A percentile compares a stretch with the other conserved stretches of the same genome.
These are phyloP conservation scores for Centella asiatica DNA, from an alignment of 129 eudicot species.

Conservation along the genomic window DNA sequence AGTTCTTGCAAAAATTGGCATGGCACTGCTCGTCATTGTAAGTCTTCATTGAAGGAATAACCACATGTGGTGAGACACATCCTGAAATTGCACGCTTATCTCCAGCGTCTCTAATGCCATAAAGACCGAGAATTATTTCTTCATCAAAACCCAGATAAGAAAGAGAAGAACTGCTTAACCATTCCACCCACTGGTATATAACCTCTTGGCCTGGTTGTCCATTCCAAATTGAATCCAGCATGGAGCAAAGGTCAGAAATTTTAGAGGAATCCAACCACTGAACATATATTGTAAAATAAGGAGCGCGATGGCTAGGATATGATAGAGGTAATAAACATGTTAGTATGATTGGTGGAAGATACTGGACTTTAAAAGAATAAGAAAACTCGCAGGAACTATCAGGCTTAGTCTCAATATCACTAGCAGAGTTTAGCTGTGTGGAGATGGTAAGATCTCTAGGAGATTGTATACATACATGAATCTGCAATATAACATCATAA, in stretches of 20 bases:
- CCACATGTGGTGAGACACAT: conserved; percentile 58
- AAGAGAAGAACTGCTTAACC: conserved; percentile 62
- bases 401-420: conserved; percentile 11
- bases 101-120: conserved; percentile 29
- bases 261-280: conserved; percentile 59
- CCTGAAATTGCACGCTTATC: conserved; percentile 80
- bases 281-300: conserved; percentile 62
- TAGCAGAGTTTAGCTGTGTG: conserved; percentile 40
- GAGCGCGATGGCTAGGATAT: conserved; percentile 75
- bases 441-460: conserved; percentile 47
- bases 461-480: conserved; percentile 50
- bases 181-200: conserved; percentile 81
- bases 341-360: conserved; percentile 69
- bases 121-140: conserved; percentile 71
- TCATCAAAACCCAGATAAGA: conserved; percentile 52
- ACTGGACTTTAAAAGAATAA: conserved; percentile 58
- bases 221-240: conserved; percentile 81
- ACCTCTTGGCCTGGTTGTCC: conserved; percentile 78
- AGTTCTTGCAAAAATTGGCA: conserved; percentile 53
- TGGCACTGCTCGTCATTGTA: conserved; percentile 63
- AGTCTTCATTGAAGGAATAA: conserved; percentile 66
- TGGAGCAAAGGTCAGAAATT: conserved; percentile 56
- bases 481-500: conserved; percentile 32
- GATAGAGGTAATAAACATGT: conserved; percentile 85
- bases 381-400: conserved; percentile 40